Percentiles rank a stretch among this genome's conserved stretches.
phyloP scores from a whole-genome alignment of 345 rosid genomes.

The Dovyalis caffra region DNA sequence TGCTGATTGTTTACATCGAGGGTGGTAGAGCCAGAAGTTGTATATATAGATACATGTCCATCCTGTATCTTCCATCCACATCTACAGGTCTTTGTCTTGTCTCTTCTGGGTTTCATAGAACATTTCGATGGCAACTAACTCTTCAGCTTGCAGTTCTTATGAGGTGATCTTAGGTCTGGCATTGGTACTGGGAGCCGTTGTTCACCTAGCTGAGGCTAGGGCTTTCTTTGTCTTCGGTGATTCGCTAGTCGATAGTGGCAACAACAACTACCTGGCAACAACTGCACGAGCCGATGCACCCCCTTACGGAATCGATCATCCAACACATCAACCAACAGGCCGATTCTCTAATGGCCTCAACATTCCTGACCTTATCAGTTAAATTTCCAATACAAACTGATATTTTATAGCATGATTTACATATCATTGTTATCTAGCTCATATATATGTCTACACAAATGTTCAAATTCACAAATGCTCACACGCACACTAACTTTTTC shows the following conservation, averaged over 20 bases:
- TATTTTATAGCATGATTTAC: neutral
- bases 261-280: conserved; percentile 67
- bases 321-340: conserved; percentile 57
- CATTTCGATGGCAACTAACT: neutral
- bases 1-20: neutral
- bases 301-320: conserved; percentile 73
- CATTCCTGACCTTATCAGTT: conserved; percentile 75
- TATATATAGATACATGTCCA: neutral
- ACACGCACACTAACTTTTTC: neutral
- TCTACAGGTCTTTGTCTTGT: neutral
- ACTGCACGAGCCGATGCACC: conserved; percentile 75
- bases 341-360: conserved; percentile 76
- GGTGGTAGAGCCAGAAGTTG: neutral
- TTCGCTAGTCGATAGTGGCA: conserved; percentile 78
- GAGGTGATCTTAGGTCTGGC: neutral
- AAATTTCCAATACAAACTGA: neutral
- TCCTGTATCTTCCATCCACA: neutral
- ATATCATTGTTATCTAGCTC: neutral
- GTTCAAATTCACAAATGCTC: neutral
- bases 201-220: conserved; percentile 41
- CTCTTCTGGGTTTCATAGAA: neutral
- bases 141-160: neutral
- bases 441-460: neutral
- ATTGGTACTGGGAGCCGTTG: conserved; percentile 3
- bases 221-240: conserved; percentile 85